Base-by-base conservation (phyloP, 495 filamentous ascomycete species). In the Annulohypoxylon stygium region DNA sequence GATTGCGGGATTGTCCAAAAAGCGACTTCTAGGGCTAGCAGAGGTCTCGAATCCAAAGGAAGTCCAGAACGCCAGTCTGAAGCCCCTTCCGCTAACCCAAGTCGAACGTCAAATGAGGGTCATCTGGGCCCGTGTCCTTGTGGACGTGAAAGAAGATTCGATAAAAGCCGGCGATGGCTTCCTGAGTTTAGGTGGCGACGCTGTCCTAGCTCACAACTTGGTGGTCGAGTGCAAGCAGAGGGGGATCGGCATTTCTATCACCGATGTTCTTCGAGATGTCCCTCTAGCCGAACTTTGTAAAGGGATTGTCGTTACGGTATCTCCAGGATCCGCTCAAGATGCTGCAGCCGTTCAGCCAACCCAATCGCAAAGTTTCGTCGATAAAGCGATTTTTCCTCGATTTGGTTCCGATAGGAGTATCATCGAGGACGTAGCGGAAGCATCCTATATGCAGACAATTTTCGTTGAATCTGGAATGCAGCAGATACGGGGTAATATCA, bases 401-500 rank as follows among this genome's bases (percentile, higher is more conserved):
- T 61, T 84, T 33, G 81, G 78, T 0, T 76, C 81, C 0, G 79
- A 84, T 25, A 68, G 61, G 0, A 73, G 74, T 50, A 59, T 75
- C 1, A 80, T 86, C 61, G 80, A 80, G 60, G 83, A 84, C 53
- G 80, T 79, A 9, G 80, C 82, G 6, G 82, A 84, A 66, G 81
- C 83, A 18, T 80, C 84, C 0, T 78, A 81, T 1, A 72, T 81
- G 2, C 84, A 86, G 72, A 81, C 83, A 34, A 76, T 78, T 47
- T 80, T 81, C 65, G 77, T 86, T 45, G 84, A 86, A 76, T 82
- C 82, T 10, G 84, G 79, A 30, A 84, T 84, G 82, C 76, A 84
- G 11, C 73, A 75, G 4, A 78, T 72, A 30, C 74, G 79, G 8
- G 80, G 82, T 1, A 82, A 83, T 61, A 75, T 85, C 71, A 81